phyloP scores from a whole-genome alignment of 352 stramenopile genomes.

The Thalassiosira livingstoniorum region DNA sequence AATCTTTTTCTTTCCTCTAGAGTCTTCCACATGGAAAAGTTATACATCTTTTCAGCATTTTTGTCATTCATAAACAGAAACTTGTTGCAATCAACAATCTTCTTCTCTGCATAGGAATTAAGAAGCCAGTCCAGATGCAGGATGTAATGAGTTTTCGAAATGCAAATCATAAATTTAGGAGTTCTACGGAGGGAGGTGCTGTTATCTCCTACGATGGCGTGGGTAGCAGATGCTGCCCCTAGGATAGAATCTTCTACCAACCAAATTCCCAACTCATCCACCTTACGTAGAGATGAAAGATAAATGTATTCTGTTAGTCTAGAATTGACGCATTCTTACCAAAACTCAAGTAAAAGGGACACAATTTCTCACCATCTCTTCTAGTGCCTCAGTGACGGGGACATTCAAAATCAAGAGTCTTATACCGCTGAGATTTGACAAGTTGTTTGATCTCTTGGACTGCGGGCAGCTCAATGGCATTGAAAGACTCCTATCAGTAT shows the following conservation, averaged over 20 bases:
- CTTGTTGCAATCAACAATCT: background rate
- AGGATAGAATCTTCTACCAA: constrained; percentile 18
- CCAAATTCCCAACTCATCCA: background rate
- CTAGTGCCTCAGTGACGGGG: constrained; percentile 2
- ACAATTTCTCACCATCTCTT: no score
- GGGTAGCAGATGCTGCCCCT: constrained; percentile 13
- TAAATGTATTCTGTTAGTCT: no score
- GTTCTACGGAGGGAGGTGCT: background rate
- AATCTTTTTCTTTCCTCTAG: background rate
- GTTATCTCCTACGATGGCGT: constrained; percentile 13
- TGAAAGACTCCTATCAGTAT: no score
- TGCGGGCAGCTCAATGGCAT: no score
- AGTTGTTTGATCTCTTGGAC: no score
- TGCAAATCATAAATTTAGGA: constrained; percentile 16
- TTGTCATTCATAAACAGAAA: constrained; percentile 11
- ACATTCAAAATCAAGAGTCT: constrained; percentile 14
- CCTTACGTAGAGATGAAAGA: no score
- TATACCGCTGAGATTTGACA: no score
- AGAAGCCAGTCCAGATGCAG: constrained; percentile 19
- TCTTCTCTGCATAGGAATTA: constrained; percentile 2
- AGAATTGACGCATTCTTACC: no score
- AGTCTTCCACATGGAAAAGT: constrained; percentile 10
- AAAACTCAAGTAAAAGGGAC: no score
- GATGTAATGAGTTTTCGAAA: constrained; percentile 12
- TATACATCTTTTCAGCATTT: constrained; percentile 16